These are phyloP conservation scores for Penicillium macrosclerotiorum DNA, from an alignment of 495 filamentous ascomycete species.

Conservation along the genomic window DNA sequence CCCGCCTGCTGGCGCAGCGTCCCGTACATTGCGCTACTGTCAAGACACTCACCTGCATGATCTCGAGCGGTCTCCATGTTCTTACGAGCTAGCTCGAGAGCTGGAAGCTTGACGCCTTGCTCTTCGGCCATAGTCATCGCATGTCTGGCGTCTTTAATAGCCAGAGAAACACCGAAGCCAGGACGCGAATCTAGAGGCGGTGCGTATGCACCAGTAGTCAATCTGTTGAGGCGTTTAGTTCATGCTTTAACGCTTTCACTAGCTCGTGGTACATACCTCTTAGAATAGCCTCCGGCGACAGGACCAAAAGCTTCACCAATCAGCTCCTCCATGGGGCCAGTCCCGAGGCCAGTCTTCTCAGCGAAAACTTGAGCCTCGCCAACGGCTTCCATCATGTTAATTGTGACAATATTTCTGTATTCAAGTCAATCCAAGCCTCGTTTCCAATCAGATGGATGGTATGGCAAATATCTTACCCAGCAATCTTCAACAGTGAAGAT, in stretches of 20 bases:
- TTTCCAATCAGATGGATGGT: background rate
- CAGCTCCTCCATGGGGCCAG: slow-evolving; percentile 46
- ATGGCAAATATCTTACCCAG: slow-evolving; percentile 27
- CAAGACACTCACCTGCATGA: slow-evolving; percentile 42
- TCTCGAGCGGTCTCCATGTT: slow-evolving; percentile 44
- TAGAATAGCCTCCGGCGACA: slow-evolving; percentile 48
- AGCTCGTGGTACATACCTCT: slow-evolving; percentile 29
- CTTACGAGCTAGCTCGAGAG: slow-evolving; percentile 31
- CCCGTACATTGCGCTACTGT: slow-evolving; percentile 48
- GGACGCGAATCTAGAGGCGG: slow-evolving; percentile 39
- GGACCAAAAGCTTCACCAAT: slow-evolving; percentile 52
- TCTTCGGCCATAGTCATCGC: slow-evolving; percentile 38
- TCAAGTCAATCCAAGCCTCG: background rate
- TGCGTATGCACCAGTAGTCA: slow-evolving; percentile 46
- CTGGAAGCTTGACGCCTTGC: slow-evolving; percentile 37
- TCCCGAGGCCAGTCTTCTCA: slow-evolving; percentile 53
- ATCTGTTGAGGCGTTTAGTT: slow-evolving; percentile 19
- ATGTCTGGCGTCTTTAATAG: slow-evolving; percentile 48
- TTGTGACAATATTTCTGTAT: slow-evolving; percentile 44
- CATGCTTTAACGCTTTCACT: background rate
- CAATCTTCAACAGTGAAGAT: slow-evolving; percentile 47
- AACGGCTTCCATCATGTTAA: slow-evolving; percentile 50
- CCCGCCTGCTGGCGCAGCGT: slow-evolving; percentile 41
- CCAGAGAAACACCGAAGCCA: slow-evolving; percentile 44
- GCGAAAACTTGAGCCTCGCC: slow-evolving; percentile 55